Evolutionary conservation across 2,329 filamentous ascomycete genomes (phyloP).

Genomic region (Penicillium sclerotigenum): DNA sequence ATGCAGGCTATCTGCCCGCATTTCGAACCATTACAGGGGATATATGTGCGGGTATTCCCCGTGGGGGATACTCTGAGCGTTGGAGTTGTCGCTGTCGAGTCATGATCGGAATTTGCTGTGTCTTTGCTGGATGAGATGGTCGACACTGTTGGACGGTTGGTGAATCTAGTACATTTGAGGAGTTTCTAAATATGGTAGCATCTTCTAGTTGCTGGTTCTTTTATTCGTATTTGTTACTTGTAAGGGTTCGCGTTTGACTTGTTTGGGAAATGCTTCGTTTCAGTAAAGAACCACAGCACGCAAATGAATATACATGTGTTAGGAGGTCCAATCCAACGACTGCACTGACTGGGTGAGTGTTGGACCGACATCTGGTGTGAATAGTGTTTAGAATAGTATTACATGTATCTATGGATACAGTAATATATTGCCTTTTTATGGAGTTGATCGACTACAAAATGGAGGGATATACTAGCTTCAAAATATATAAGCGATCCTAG

Average conservation of each 20-base stretch:
- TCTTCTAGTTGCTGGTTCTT: background rate
- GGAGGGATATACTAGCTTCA: background rate
- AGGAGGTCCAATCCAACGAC: background rate
- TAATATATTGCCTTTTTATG: no score
- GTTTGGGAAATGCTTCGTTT: background rate
- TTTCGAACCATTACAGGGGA: slow-evolving; percentile 41
- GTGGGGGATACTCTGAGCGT: slow-evolving; percentile 54
- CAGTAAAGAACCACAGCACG: background rate
- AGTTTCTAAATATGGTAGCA: background rate
- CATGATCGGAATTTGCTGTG: slow-evolving; percentile 48
- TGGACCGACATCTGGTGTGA: no score
- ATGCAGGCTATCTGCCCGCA: slow-evolving; percentile 58
- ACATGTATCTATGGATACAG: no score
- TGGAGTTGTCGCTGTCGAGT: slow-evolving; percentile 53
- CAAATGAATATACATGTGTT: no score
- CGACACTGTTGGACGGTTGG: slow-evolving; percentile 41
- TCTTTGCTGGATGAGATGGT: slow-evolving; percentile 48
- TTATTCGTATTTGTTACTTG: background rate
- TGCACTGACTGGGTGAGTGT: background rate
- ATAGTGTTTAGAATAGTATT: background rate
- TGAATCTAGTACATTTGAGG: slow-evolving; percentile 18
- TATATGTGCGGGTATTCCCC: slow-evolving; percentile 53
- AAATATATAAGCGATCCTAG: background rate
- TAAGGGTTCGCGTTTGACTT: background rate
- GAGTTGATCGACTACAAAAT: background rate